Conservation (phyloP, 306 rosid species). For the Vigna angularis region DNA sequence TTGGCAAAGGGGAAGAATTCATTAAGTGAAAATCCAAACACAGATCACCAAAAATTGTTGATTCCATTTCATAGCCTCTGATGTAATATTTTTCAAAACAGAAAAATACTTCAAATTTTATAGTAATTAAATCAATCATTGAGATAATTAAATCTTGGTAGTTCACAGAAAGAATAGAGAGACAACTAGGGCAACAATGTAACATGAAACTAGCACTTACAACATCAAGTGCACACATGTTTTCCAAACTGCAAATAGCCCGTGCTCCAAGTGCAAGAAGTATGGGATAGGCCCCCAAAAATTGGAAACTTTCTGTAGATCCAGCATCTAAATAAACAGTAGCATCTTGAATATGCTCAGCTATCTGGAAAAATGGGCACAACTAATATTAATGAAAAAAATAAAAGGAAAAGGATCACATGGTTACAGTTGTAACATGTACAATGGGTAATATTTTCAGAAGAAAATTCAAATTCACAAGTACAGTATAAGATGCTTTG, state of each 20-base stretch:
- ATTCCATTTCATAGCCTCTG: not conserved
- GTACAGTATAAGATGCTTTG: constrained; percentile 6
- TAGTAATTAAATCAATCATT: constrained; percentile 12
- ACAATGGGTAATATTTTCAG: not conserved
- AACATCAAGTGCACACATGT: constrained; percentile 57
- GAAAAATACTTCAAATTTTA: constrained; percentile 3
- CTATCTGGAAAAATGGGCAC: constrained; percentile 51
- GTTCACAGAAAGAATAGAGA: constrained; percentile 10
- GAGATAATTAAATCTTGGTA: constrained; percentile 22
- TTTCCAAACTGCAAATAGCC: constrained; percentile 80
- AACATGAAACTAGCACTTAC: constrained; percentile 54
- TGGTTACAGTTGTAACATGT: constrained; percentile 11
- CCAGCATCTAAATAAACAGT: constrained; percentile 89
- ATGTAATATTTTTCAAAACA: constrained; percentile 1
- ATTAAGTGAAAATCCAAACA: constrained; percentile 27
- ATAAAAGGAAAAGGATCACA: constrained; percentile 21
- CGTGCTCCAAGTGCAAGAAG: constrained; percentile 78
- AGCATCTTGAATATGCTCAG: constrained; percentile 79
- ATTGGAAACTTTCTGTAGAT: constrained; percentile 80
- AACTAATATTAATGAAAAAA: not conserved
- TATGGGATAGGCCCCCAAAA: constrained; percentile 71
- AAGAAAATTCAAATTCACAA: constrained; percentile 26
- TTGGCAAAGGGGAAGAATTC: constrained; percentile 3
- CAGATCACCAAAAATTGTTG: not conserved
- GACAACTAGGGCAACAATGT: constrained; percentile 7